Conservation (phyloP, 2,329 filamentous ascomycete species). For the Fusarium hostae region DNA sequence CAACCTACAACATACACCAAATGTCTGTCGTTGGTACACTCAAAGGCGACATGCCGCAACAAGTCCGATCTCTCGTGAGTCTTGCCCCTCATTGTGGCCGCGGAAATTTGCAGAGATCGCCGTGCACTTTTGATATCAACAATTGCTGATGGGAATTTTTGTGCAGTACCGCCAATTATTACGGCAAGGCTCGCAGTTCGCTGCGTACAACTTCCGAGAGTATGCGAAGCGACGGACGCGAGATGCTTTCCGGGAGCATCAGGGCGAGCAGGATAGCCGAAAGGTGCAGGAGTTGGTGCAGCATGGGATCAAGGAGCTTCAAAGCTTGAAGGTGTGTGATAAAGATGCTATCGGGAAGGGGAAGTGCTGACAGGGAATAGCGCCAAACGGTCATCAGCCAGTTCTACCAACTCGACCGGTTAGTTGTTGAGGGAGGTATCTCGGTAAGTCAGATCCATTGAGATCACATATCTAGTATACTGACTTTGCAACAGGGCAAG, state of each 20-base stretch:
- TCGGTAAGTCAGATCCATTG: slow-evolving; percentile 61
- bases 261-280: slow-evolving; percentile 76
- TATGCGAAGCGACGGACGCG: slow-evolving; percentile 91
- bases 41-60: slow-evolving; percentile 66
- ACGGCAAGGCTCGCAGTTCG: slow-evolving; percentile 86
- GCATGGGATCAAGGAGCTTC: slow-evolving; percentile 85
- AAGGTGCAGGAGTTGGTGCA: slow-evolving; percentile 89
- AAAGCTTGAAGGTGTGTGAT: slow-evolving; percentile 82
- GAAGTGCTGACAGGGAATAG: slow-evolving; percentile 58
- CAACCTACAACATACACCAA: slow-evolving; percentile 46
- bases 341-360: too few relatives aligned
- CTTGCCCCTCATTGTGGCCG: background rate
- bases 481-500: slow-evolving; percentile 66
- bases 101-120: slow-evolving; percentile 26
- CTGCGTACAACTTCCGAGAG: slow-evolving; percentile 97
- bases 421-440: slow-evolving; percentile 91
- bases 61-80: slow-evolving; percentile 67
- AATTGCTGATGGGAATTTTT: slow-evolving; percentile 25
- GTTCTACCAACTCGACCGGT: slow-evolving; percentile 89
- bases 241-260: slow-evolving; percentile 89
- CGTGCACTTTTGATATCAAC: background rate
- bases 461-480: background rate
- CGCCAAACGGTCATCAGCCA: slow-evolving; percentile 94
- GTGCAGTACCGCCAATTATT: slow-evolving; percentile 89
- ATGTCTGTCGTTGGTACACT: slow-evolving; percentile 54